These are phyloP conservation scores for Ramularia endophylla DNA, from an alignment of 2,329 filamentous ascomycete species.

Conservation along the genomic window DNA sequence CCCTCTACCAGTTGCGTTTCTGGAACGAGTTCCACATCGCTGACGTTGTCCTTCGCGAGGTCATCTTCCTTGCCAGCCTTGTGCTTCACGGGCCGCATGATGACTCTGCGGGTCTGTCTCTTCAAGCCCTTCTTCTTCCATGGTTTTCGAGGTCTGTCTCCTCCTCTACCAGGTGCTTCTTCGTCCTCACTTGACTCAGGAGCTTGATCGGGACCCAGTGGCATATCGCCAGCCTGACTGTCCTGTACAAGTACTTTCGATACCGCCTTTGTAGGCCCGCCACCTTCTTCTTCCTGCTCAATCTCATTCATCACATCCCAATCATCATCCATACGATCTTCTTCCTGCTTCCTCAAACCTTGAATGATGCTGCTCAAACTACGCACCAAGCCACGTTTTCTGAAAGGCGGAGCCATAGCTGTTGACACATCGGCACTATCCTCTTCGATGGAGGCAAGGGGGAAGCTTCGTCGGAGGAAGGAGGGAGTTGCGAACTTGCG, in stretches of 20 bases:
- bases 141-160: slow-evolving; percentile 52
- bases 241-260: slow-evolving; percentile 37
- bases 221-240: slow-evolving; percentile 39
- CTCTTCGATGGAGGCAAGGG: slow-evolving; percentile 53
- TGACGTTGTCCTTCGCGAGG: slow-evolving; percentile 10
- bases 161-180: slow-evolving; percentile 42
- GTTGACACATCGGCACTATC: slow-evolving; percentile 37
- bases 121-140: slow-evolving; percentile 85
- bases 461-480: slow-evolving; percentile 54
- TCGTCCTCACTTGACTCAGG: slow-evolving; percentile 46
- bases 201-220: slow-evolving; percentile 39
- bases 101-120: slow-evolving; percentile 64
- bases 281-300: slow-evolving; percentile 43
- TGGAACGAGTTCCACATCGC: slow-evolving; percentile 12
- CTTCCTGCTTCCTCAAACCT: slow-evolving; percentile 62
- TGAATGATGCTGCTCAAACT: slow-evolving; percentile 71
- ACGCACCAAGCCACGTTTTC: slow-evolving; percentile 49
- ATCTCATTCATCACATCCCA: slow-evolving; percentile 67
- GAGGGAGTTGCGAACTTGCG: slow-evolving; percentile 60
- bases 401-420: slow-evolving; percentile 33
- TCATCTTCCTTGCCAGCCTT: slow-evolving; percentile 26
- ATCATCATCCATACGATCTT: slow-evolving; percentile 65
- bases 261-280: slow-evolving; percentile 13
- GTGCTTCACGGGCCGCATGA: slow-evolving; percentile 40
- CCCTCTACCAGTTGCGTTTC: slow-evolving; percentile 17